Percentiles rank a stretch among this genome's conserved stretches.
phyloP scores from a whole-genome alignment of 345 rosid species.

The Sisymbrium irio region DNA sequence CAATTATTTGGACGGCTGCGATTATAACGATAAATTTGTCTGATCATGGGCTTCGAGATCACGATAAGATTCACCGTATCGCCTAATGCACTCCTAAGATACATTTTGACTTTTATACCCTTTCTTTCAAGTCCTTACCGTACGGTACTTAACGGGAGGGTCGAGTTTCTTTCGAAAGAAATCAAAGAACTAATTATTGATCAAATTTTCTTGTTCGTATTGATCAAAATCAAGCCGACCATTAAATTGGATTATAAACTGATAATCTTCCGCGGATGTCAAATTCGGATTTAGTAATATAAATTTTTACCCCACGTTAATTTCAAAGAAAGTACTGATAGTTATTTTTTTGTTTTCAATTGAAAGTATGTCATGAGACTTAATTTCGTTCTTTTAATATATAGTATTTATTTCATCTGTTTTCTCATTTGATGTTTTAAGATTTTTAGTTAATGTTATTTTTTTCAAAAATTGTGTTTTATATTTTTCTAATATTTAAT shows the following conservation, averaged over 20 bases:
- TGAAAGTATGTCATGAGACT: too few relatives aligned
- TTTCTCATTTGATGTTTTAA: too few relatives aligned
- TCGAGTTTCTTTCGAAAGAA: background rate
- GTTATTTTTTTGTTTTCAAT: too few relatives aligned
- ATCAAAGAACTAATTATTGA: background rate
- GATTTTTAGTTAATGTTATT: too few relatives aligned
- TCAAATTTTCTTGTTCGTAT: too few relatives aligned
- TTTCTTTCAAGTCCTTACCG: background rate
- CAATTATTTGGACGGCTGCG: slow-evolving; percentile 29
- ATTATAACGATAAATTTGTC: background rate
- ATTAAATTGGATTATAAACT: background rate
- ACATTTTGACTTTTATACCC: background rate
- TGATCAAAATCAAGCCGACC: background rate
- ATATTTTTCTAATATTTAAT: too few relatives aligned
- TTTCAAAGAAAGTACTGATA: too few relatives aligned
- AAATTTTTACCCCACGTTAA: too few relatives aligned
- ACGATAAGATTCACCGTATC: slow-evolving; percentile 36
- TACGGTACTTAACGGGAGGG: slow-evolving; percentile 22
- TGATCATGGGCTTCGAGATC: slow-evolving; percentile 29
- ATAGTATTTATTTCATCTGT: too few relatives aligned
- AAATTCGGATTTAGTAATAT: too few relatives aligned
- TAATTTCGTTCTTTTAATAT: too few relatives aligned
- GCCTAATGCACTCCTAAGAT: background rate
- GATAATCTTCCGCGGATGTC: background rate
- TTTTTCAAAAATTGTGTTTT: too few relatives aligned